phyloP scores from a whole-genome alignment of 257 asterid species.

The Thymus quinquecostatus region DNA sequence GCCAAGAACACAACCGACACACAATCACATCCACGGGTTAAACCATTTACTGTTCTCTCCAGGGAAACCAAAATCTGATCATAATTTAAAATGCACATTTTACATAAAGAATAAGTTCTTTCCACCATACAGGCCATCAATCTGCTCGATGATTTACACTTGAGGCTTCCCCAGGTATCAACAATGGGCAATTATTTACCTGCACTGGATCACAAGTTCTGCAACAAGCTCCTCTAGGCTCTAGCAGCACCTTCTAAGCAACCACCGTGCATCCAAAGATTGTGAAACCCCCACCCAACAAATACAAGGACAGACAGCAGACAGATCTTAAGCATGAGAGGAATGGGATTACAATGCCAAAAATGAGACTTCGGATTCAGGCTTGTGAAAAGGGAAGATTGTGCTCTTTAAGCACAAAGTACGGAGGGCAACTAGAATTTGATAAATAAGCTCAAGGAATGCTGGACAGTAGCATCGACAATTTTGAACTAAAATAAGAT shows the following conservation, averaged over 20 bases:
- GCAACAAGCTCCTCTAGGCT: constrained; percentile 34
- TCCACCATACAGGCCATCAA: constrained; percentile 4
- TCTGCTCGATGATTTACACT: constrained; percentile 7
- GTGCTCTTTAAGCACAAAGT: not conserved
- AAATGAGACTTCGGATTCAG: not conserved
- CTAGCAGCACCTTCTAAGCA: constrained; percentile 26
- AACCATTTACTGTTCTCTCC: not conserved
- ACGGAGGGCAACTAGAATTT: not conserved
- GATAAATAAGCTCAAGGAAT: not conserved
- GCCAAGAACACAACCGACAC: not conserved
- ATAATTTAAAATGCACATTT: not conserved
- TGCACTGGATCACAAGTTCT: constrained; percentile 14
- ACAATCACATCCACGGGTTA: not conserved
- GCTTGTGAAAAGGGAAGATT: not conserved
- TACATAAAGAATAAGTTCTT: not conserved
- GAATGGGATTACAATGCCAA: not conserved
- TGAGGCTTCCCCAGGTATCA: constrained; percentile 6
- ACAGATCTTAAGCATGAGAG: not conserved
- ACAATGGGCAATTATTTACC: constrained; percentile 26
- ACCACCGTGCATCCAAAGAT: constrained; percentile 25
- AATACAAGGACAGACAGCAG: not conserved
- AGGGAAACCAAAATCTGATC: not conserved
- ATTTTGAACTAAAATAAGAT: not conserved
- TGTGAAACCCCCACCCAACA: constrained; percentile 2
- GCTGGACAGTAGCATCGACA: not conserved